phyloP scores from a whole-genome alignment of 1,139 yeast genomes.

The Scheffersomyces parashehatae region DNA sequence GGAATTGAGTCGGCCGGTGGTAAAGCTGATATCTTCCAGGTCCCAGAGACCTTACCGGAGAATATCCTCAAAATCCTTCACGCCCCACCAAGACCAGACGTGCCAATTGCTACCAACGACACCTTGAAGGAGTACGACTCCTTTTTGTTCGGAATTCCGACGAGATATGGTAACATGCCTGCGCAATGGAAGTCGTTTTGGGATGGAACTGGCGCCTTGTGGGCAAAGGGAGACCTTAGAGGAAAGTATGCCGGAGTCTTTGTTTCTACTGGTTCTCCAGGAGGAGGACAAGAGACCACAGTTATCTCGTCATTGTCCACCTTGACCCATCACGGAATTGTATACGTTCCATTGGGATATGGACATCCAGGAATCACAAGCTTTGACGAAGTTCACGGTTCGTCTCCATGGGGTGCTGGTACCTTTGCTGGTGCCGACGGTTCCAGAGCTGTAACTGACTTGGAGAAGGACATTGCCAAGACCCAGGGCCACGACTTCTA shows the following conservation, averaged over 20 bases:
- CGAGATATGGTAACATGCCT: conserved; percentile 80
- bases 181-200: conserved; percentile 82
- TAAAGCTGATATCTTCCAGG: conserved; percentile 68
- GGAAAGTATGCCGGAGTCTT: conserved; percentile 80
- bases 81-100: conserved; percentile 64
- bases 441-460: conserved; percentile 65
- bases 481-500: conserved; percentile 68
- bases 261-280: conserved; percentile 78
- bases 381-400: conserved; percentile 75
- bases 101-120: conserved; percentile 68
- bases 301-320: conserved; percentile 64
- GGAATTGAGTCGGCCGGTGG: conserved; percentile 81
- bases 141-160: conserved; percentile 78
- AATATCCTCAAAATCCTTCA: conserved; percentile 62
- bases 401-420: conserved; percentile 91
- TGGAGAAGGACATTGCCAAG: conserved; percentile 63
- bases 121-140: conserved; percentile 68
- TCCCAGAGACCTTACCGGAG: conserved; percentile 72
- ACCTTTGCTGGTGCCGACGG: conserved; percentile 79
- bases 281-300: conserved; percentile 84
- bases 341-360: conserved; percentile 80
- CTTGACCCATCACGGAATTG: conserved; percentile 77
- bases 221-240: conserved; percentile 74
- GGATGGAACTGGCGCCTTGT: conserved; percentile 80
- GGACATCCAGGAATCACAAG: conserved; percentile 58